Percentiles rank a stretch among this genome's conserved stretches.
phyloP scores from a whole-genome alignment of 192 early-diverging fungal species.

The Coemansia sp. region DNA sequence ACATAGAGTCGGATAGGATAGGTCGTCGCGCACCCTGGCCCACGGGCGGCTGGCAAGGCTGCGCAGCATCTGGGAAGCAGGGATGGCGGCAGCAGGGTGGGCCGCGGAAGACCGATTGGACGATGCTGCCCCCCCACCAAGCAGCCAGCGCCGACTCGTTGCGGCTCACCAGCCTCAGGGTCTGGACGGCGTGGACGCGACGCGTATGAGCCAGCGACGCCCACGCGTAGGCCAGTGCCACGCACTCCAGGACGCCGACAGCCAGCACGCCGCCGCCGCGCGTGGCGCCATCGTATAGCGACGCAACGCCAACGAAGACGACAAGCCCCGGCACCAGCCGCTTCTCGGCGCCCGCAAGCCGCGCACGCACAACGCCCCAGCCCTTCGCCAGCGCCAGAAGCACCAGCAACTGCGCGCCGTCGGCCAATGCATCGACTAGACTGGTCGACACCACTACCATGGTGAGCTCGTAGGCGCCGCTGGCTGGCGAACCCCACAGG shows the following conservation, averaged over 20 bases:
- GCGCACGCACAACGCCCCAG: conserved; percentile 44
- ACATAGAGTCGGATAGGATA: neutral
- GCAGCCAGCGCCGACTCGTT: conserved; percentile 28
- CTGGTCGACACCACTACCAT: conserved; percentile 46
- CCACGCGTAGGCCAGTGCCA: conserved; percentile 26
- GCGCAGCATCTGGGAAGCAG: conserved; percentile 2
- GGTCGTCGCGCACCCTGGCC: conserved; percentile 3
- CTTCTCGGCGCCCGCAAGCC: conserved; percentile 45
- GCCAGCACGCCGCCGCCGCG: conserved; percentile 47
- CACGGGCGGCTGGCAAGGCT: conserved; percentile 8
- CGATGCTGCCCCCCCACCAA: conserved; percentile 11
- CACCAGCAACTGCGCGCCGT: conserved; percentile 30
- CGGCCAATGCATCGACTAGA: conserved; percentile 45
- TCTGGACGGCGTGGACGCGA: conserved; percentile 35
- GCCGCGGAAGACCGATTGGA: neutral
- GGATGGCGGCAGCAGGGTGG: neutral
- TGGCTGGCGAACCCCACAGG: conserved; percentile 14
- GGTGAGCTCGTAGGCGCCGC: conserved; percentile 40
- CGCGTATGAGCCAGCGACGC: conserved; percentile 36
- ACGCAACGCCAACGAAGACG: conserved; percentile 30
- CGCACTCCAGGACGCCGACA: conserved; percentile 29
- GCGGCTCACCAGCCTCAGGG: conserved; percentile 39
- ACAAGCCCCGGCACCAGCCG: conserved; percentile 40
- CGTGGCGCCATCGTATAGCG: conserved; percentile 46
- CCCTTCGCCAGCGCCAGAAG: conserved; percentile 45